These are phyloP conservation scores for Holtermanniella nyarrowii DNA, from an alignment of 768 basidiomycete species.

Conservation along the genomic window DNA sequence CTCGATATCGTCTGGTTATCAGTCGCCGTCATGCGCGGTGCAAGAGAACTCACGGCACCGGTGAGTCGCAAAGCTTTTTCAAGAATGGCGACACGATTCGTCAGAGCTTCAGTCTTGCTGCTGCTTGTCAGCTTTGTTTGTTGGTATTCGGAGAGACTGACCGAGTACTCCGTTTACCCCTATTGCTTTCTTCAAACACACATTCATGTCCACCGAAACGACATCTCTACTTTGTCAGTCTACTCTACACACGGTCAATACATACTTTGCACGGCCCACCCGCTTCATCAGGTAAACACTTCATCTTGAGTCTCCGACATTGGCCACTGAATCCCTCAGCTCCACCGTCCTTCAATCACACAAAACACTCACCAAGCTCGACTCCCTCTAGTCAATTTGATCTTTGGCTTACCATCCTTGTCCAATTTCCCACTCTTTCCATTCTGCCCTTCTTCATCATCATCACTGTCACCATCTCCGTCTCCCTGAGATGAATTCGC, in stretches of 20 bases:
- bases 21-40: not conserved
- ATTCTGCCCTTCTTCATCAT: slow-evolving; percentile 28
- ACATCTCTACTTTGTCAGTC: slow-evolving; percentile 20
- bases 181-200: slow-evolving; percentile 91
- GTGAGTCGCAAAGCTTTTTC: slow-evolving; percentile 29
- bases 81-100: slow-evolving; percentile 24
- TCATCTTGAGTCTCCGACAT: slow-evolving; percentile 39
- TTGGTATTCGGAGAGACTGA: not conserved
- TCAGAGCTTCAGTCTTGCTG: slow-evolving; percentile 30
- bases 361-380: slow-evolving; percentile 24
- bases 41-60: slow-evolving; percentile 21
- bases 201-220: slow-evolving; percentile 56
- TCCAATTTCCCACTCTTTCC: slow-evolving; percentile 16
- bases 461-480: slow-evolving; percentile 28
- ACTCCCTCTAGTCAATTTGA: slow-evolving; percentile 38
- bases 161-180: slow-evolving; percentile 65
- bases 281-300: slow-evolving; percentile 36
- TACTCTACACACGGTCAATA: not conserved
- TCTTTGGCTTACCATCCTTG: slow-evolving; percentile 24
- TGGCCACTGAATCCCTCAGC: slow-evolving; percentile 7
- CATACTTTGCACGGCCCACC: slow-evolving; percentile 34
- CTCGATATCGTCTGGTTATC: slow-evolving; percentile 27
- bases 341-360: not conserved
- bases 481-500: slow-evolving; percentile 11
- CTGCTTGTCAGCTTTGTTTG: not conserved